Evolutionary conservation across 805 yeast genomes (phyloP).

Genomic region (Metahyphopichia silvanorum): DNA sequence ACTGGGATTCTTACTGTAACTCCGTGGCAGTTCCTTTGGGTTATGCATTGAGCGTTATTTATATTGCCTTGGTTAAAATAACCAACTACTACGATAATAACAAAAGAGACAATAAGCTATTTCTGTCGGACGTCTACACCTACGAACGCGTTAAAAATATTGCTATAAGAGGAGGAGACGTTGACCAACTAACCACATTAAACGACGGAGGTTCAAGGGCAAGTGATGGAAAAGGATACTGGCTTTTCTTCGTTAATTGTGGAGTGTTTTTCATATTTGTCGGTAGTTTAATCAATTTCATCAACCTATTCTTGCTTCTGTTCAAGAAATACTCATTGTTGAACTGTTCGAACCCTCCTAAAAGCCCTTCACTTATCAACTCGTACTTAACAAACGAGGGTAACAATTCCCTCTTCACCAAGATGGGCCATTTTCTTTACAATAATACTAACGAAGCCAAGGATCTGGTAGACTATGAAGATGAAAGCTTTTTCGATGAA

Average conservation of each 20-base stretch:
- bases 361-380: slow-evolving; percentile 1
- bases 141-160: slow-evolving; percentile 27
- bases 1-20: slow-evolving; percentile 37
- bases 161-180: slow-evolving; percentile 1
- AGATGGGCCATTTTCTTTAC: slow-evolving; percentile 3
- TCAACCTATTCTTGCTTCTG: slow-evolving; percentile 12
- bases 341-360: slow-evolving; percentile 12
- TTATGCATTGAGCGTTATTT: slow-evolving; percentile 13
- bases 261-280: slow-evolving; percentile 7
- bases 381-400: slow-evolving; percentile 3
- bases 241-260: neutral
- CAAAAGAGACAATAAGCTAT: slow-evolving; percentile 28
- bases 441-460: slow-evolving; percentile 12
- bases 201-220: no score
- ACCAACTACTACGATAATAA: slow-evolving; percentile 23
- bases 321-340: slow-evolving; percentile 30
- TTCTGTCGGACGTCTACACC: slow-evolving; percentile 30
- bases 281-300: slow-evolving; percentile 12
- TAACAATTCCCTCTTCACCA: slow-evolving; percentile 3
- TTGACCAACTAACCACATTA: no score
- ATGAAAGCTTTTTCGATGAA: slow-evolving; percentile 18
- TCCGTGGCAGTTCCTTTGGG: slow-evolving; percentile 32
- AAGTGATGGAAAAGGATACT: neutral
- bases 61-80: slow-evolving; percentile 16
- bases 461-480: slow-evolving; percentile 14